A percentile compares a stretch with the other conserved stretches of the same genome.
These are phyloP conservation scores for Leishmania guyanensis DNA, from an alignment of 208 protist species.

Conservation along the genomic window DNA sequence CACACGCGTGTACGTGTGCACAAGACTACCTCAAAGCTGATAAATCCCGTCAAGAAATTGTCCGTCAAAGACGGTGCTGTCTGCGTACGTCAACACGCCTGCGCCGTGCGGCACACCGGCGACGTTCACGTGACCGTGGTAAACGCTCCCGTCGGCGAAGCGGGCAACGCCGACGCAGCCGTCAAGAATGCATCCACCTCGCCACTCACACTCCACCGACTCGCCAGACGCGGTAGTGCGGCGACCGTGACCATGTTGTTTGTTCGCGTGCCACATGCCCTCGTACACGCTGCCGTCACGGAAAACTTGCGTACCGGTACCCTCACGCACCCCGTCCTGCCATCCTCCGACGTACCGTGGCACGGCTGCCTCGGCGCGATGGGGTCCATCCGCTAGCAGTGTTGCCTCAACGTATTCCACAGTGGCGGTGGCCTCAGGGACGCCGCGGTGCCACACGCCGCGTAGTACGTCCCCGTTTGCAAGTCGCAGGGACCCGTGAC, in stretches of 20 bases:
- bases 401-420: constrained; percentile 58
- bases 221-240: constrained; percentile 62
- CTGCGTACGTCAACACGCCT: constrained; percentile 74
- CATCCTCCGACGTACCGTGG: constrained; percentile 84
- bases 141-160: constrained; percentile 82
- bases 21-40: constrained; percentile 43
- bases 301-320: constrained; percentile 63
- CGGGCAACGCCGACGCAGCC: constrained; percentile 44
- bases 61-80: constrained; percentile 83
- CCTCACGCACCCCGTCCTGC: constrained; percentile 57
- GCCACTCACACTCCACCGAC: constrained; percentile 73
- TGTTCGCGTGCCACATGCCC: constrained; percentile 73
- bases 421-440: constrained; percentile 56
- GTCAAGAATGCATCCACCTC: constrained; percentile 47
- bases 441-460: constrained; percentile 74
- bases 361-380: constrained; percentile 2
- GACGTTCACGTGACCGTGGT: constrained; percentile 57
- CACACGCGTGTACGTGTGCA: not conserved
- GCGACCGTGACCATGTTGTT: constrained; percentile 69
- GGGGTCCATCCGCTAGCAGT: constrained; percentile 24
- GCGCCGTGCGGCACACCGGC: constrained; percentile 70
- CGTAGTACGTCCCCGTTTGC: constrained; percentile 79
- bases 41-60: constrained; percentile 77
- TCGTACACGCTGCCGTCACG: constrained; percentile 84
- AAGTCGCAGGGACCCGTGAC: constrained; percentile 69